Evolutionary conservation across 192 early-diverging fungal species (phyloP).

Genomic region (Irineochytrium annulatum): DNA sequence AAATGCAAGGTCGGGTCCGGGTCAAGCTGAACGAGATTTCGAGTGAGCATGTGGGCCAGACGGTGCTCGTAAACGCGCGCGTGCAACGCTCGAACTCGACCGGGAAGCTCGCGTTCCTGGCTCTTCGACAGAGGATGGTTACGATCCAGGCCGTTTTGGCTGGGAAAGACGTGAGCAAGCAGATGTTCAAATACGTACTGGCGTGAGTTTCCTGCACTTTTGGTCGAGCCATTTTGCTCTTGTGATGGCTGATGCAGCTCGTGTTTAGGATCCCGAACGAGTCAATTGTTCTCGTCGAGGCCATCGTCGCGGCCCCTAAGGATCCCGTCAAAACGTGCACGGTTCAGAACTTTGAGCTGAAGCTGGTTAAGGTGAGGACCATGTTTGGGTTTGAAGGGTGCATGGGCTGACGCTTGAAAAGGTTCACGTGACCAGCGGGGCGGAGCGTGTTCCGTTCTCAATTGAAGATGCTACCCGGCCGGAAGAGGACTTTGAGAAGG

Average conservation of each 20-base stretch:
- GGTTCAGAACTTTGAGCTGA: slow-evolving; percentile 87
- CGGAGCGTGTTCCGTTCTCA: slow-evolving; percentile 81
- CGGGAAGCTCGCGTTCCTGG: slow-evolving; percentile 90
- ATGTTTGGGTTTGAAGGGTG: slow-evolving; percentile 7
- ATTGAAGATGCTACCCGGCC: slow-evolving; percentile 89
- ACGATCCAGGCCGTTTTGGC: slow-evolving; percentile 92
- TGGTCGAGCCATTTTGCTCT: too few relatives aligned
- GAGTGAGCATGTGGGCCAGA: slow-evolving; percentile 62
- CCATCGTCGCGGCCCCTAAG: slow-evolving; percentile 66
- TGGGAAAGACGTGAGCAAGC: slow-evolving; percentile 77
- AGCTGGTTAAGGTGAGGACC: slow-evolving; percentile 60
- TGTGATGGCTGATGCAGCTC: neutral
- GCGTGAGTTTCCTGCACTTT: slow-evolving; percentile 43
- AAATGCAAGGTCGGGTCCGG: slow-evolving; percentile 49
- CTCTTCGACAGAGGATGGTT: slow-evolving; percentile 76
- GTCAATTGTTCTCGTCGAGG: slow-evolving; percentile 87
- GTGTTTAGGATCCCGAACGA: slow-evolving; percentile 68
- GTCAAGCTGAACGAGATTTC: slow-evolving; percentile 65
- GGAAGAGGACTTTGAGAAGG: slow-evolving; percentile 71
- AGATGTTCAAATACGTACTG: slow-evolving; percentile 89
- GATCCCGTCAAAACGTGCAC: slow-evolving; percentile 91
- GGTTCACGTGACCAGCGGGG: slow-evolving; percentile 69
- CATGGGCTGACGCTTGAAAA: slow-evolving; percentile 3
- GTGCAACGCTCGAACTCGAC: slow-evolving; percentile 84
- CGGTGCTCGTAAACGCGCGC: slow-evolving; percentile 80